Conservation (phyloP, 768 basidiomycete species). For the Mycena alexandri region DNA sequence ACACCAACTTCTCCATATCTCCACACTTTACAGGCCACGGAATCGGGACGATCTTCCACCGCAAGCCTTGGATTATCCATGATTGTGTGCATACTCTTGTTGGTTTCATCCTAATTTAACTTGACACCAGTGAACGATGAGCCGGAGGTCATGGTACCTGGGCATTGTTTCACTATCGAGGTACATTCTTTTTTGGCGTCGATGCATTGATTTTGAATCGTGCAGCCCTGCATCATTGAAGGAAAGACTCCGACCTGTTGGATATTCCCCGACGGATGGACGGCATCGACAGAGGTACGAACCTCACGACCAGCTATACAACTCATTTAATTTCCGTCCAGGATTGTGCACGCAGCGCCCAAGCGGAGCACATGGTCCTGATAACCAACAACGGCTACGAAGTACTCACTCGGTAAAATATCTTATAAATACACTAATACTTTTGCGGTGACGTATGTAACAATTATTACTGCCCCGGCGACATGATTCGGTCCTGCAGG, state of each 20-base stretch:
- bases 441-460: constrained; percentile 31
- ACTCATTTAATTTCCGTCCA: constrained; percentile 42
- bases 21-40: constrained; percentile 88
- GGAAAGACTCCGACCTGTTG: constrained; percentile 75
- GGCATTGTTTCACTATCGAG: constrained; percentile 95
- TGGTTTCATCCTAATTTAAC: background rate
- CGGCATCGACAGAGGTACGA: constrained; percentile 86
- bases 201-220: constrained; percentile 10
- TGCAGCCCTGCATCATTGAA: constrained; percentile 82
- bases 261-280: constrained; percentile 95
- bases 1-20: constrained; percentile 69
- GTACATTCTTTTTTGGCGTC: constrained; percentile 50
- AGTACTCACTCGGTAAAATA: constrained; percentile 68
- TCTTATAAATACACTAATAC: constrained; percentile 34
- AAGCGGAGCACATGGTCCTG: constrained; percentile 90
- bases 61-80: constrained; percentile 87
- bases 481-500: constrained; percentile 70
- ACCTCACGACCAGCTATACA: background rate
- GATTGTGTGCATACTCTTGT: constrained; percentile 60
- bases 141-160: constrained; percentile 83
- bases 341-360: constrained; percentile 87
- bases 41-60: constrained; percentile 86
- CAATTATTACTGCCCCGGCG: constrained; percentile 48
- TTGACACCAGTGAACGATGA: constrained; percentile 79
- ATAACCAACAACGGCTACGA: constrained; percentile 86